A percentile compares a stretch with the other conserved stretches of the same genome.
Conservation (phyloP, 2,329 filamentous ascomycete genomes). For the Colletotrichum sp. region DNA sequence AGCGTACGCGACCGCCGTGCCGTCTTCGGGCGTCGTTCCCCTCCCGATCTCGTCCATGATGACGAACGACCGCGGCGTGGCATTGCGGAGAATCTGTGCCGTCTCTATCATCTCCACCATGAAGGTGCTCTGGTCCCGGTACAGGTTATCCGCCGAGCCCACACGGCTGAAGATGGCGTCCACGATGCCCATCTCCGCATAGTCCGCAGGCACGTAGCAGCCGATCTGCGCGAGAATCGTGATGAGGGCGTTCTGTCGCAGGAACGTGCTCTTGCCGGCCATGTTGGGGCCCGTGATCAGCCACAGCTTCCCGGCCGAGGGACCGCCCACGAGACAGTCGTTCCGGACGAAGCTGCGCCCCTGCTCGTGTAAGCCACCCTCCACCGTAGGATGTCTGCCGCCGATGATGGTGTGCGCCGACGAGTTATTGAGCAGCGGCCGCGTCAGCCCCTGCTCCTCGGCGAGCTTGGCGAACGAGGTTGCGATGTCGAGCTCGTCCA, state of each 20-base stretch:
- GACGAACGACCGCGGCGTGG: conserved; percentile 85
- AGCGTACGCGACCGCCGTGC: conserved; percentile 87
- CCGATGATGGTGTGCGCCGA: conserved; percentile 78
- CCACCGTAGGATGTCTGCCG: conserved; percentile 91
- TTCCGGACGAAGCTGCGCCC: conserved; percentile 86
- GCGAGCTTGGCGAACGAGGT: conserved; percentile 86
- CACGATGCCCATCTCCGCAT: conserved; percentile 88
- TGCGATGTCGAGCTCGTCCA: conserved; percentile 92
- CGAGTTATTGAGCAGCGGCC: conserved; percentile 73
- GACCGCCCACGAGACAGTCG: conserved; percentile 80
- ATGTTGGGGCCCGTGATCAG: conserved; percentile 90
- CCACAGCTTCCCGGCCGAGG: conserved; percentile 68
- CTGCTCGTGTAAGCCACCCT: conserved; percentile 78
- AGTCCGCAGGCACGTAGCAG: conserved; percentile 88
- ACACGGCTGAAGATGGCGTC: conserved; percentile 95
- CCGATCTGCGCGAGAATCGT: conserved; percentile 92
- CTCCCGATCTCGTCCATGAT: conserved; percentile 99
- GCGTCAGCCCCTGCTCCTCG: conserved; percentile 72
- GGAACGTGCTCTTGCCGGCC: conserved; percentile 95
- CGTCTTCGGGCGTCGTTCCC: conserved; percentile 93
- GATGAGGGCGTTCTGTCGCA: conserved; percentile 94
- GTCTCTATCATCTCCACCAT: conserved; percentile 99
- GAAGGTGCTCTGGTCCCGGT: conserved; percentile 93
- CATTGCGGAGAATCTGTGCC: conserved; percentile 84
- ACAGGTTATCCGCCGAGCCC: conserved; percentile 95